Evolutionary conservation across 2,329 filamentous ascomycete species (phyloP).

Genomic region (Myriangium duriaei): DNA sequence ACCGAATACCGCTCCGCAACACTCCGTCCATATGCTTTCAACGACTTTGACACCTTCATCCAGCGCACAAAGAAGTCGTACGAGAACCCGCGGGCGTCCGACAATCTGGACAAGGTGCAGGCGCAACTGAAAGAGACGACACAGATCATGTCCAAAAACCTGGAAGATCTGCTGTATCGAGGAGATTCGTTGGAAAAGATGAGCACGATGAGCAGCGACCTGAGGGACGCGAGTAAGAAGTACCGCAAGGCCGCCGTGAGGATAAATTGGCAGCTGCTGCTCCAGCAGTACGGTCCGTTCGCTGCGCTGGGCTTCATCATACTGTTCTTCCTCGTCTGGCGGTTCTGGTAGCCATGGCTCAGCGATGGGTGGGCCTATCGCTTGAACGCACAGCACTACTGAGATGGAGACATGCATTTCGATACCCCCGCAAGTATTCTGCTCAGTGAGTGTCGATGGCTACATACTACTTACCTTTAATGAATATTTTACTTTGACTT

Average conservation of each 20-base stretch:
- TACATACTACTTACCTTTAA: too few species aligned
- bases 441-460: too few species aligned
- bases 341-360: slow-evolving; percentile 59
- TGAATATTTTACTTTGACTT: too few species aligned
- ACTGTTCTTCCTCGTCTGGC: slow-evolving; percentile 78
- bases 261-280: slow-evolving; percentile 94
- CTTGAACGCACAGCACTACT: too few species aligned
- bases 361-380: too few species aligned
- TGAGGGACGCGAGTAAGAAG: slow-evolving; percentile 88
- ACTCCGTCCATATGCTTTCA: slow-evolving; percentile 86
- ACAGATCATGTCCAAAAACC: slow-evolving; percentile 99
- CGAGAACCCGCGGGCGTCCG: slow-evolving; percentile 76
- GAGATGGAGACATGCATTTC: too few species aligned
- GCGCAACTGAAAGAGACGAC: slow-evolving; percentile 96
- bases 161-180: slow-evolving; percentile 90
- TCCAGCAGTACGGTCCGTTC: slow-evolving; percentile 94
- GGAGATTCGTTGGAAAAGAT: slow-evolving; percentile 92
- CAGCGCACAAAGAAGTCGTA: slow-evolving; percentile 85
- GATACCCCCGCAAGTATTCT: too few species aligned
- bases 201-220: slow-evolving; percentile 80
- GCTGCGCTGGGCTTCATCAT: slow-evolving; percentile 71
- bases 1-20: slow-evolving; percentile 59
- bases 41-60: slow-evolving; percentile 98
- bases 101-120: slow-evolving; percentile 90
- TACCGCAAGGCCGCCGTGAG: slow-evolving; percentile 83